Base-by-base conservation (phyloP, 257 asterid species). In the Solanum ossicruentum region DNA sequence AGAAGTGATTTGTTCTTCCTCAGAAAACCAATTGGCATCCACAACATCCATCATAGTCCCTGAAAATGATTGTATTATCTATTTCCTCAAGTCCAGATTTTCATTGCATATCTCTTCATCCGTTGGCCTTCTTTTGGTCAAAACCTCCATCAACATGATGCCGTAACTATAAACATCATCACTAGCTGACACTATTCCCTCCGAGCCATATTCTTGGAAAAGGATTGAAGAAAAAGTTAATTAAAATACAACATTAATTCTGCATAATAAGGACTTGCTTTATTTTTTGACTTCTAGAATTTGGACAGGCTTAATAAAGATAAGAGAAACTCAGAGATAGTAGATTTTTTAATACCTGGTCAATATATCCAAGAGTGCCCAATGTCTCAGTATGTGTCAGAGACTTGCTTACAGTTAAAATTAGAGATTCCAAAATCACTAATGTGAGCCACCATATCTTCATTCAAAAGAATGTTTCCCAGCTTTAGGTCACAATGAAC, bases 81-180 rank as follows among this genome's bases (percentile, higher is more conserved):
- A 89, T 13, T 83, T 41, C 61, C 86, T 87, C 57, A 85, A 39
- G 84, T 56, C 87, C 69, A 83, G 55, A 45, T 77, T 86, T 11
- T 52, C 89, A 20, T 58, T 81, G 43, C 80, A 86, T 84, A 89
- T 73, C 23, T 41, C 85, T 32, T 70, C 54, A 20, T 85, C 83
- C 8, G 85, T 85, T 10, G 90, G 90, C 57, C 71, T 81, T 78
- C 72, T 84, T 39, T 84, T 66, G 1, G 89, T 83, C 36, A 82
- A 81, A 80, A 89, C 80, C 85, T 87, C 90, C 23, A 89, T 82
- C 71, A 87, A 32, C 86, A 84, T 55, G 10, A 87, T 84, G 26
- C 90, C 84, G 8, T 84, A 87, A 16, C 91, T 28, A 28, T 28
- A 28, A 28, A 28, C 32, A 28, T 28, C 32, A 28, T 3, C 32